Conservation (phyloP, 1,284 basidiomycete genomes). For the Cerrena zonata region DNA sequence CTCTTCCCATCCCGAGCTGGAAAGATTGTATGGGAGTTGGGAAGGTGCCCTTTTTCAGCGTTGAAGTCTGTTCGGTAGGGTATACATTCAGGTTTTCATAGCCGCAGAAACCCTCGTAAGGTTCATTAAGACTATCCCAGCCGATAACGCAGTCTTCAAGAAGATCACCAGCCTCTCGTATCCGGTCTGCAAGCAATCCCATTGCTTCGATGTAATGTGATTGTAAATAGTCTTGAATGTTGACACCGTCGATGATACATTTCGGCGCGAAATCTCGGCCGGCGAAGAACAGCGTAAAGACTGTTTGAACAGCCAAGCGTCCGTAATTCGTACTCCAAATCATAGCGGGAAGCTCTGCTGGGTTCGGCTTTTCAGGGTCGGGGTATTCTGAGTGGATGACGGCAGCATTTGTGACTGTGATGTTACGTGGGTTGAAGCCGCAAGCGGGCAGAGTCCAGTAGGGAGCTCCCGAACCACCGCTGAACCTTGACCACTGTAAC, state of each 20-base stretch:
- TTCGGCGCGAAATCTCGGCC: constrained; percentile 85
- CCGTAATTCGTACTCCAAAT: constrained; percentile 96
- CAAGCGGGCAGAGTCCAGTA: constrained; percentile 92
- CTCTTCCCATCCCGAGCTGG: constrained; percentile 81
- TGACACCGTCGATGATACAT: constrained; percentile 85
- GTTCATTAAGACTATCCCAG: constrained; percentile 96
- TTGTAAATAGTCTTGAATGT: constrained; percentile 94
- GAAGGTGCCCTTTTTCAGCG: constrained; percentile 78
- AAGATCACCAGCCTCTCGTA: constrained; percentile 69
- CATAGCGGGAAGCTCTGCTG: constrained; percentile 81
- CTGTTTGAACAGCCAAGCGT: constrained; percentile 79
- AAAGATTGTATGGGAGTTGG: constrained; percentile 85
- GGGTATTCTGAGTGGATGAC: constrained; percentile 90
- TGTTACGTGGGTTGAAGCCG: constrained; percentile 81
- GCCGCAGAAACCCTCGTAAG: constrained; percentile 82
- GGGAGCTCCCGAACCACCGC: constrained; percentile 92
- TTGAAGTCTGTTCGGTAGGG: constrained; percentile 62
- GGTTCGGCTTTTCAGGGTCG: constrained; percentile 53
- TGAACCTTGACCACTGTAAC: constrained; percentile 89
- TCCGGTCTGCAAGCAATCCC: constrained; percentile 68
- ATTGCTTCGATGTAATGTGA: constrained; percentile 79
- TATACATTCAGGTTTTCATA: constrained; percentile 66
- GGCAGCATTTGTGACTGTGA: constrained; percentile 81
- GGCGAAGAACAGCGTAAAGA: constrained; percentile 94
- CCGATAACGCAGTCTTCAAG: constrained; percentile 87